Evolutionary conservation across 148 eudicot species (phyloP).

Genomic region (Polygonum aviculare): DNA sequence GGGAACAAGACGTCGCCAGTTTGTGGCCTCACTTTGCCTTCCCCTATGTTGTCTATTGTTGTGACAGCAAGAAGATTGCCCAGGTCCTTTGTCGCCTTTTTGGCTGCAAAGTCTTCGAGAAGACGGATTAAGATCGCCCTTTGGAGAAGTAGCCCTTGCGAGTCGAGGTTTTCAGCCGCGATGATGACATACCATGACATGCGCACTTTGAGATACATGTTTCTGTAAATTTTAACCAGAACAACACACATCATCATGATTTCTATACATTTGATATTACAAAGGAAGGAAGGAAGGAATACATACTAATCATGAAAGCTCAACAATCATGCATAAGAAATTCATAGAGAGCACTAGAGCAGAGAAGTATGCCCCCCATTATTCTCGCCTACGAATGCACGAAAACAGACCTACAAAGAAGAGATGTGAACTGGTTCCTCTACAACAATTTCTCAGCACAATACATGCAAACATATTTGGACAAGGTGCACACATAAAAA

Average conservation of each 20-base stretch:
- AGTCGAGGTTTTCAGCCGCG: constrained; percentile 33
- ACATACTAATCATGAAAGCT: too few relatives aligned
- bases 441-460: too few relatives aligned
- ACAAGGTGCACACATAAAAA: too few relatives aligned
- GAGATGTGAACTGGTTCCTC: too few relatives aligned
- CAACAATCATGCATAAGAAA: too few relatives aligned
- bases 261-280: not conserved
- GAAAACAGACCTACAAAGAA: too few relatives aligned
- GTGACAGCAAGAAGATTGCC: constrained; percentile 62
- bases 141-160: constrained; percentile 50
- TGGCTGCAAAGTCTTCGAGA: constrained; percentile 50
- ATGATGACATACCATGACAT: not conserved
- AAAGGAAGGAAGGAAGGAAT: too few relatives aligned
- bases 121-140: constrained; percentile 45
- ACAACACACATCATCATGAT: not conserved
- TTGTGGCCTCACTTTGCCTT: constrained; percentile 54
- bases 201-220: constrained; percentile 14
- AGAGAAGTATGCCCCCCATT: too few relatives aligned
- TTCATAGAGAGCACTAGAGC: too few relatives aligned
- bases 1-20: constrained; percentile 69
- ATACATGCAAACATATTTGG: not conserved
- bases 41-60: constrained; percentile 45
- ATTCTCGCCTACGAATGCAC: too few relatives aligned
- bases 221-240: not conserved
- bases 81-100: constrained; percentile 49